Evolutionary conservation across 164 flowering plant species (phyloP).

Genomic region (Akebia trifoliata): DNA sequence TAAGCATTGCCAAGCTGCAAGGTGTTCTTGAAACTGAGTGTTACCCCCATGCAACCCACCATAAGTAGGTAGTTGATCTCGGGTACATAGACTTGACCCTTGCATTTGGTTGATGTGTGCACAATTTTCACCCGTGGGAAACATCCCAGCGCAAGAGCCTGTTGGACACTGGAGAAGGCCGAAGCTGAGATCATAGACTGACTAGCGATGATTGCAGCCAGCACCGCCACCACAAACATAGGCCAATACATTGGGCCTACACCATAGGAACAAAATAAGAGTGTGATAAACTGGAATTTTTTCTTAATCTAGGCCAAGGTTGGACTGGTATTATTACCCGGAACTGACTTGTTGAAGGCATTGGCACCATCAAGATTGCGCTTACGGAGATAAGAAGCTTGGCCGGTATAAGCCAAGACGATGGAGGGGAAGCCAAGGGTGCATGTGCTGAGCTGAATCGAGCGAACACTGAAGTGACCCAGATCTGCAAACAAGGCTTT

Average conservation of each 20-base stretch:
- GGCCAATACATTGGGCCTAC: conserved; percentile 25
- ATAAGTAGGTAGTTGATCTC: conserved; percentile 32
- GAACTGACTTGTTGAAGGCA: conserved; percentile 6
- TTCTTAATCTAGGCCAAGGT: too few relatives aligned
- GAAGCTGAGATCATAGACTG: conserved; percentile 30
- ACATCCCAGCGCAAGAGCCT: conserved; percentile 22
- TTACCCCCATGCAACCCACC: conserved; percentile 27
- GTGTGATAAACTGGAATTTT: not conserved
- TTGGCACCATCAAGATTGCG: not conserved
- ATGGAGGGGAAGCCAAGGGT: conserved; percentile 15
- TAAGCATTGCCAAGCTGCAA: conserved; percentile 30
- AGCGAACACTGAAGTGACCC: conserved; percentile 11
- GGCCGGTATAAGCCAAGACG: conserved; percentile 18
- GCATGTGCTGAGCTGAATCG: conserved; percentile 15
- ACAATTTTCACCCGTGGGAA: conserved; percentile 29
- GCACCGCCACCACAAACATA: conserved; percentile 25
- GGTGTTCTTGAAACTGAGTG: conserved; percentile 23
- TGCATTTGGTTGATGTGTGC: conserved; percentile 26
- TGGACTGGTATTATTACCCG: not conserved
- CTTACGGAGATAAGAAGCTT: conserved; percentile 21
- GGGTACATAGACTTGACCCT: conserved; percentile 30
- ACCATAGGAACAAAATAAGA: not conserved
- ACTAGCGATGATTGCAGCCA: conserved; percentile 26
- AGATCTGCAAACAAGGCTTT: conserved; percentile 18
- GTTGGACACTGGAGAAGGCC: conserved; percentile 28